phyloP scores from a whole-genome alignment of 139 green algal species.

The Picochlorum costavermella region DNA sequence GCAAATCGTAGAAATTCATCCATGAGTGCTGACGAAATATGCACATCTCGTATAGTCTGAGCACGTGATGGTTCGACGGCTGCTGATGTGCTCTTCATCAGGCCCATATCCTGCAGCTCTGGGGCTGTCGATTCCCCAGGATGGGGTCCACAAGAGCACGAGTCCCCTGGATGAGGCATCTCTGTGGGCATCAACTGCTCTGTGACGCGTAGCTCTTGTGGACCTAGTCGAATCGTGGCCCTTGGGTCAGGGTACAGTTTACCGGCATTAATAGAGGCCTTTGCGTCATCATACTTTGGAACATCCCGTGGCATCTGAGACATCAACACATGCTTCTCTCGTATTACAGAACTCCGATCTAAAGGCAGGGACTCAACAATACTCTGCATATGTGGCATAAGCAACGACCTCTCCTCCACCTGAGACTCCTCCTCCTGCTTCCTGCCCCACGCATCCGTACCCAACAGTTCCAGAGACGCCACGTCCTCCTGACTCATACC shows the following conservation, averaged over 20 bases:
- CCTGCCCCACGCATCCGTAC: not conserved
- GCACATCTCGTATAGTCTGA: constrained; percentile 55
- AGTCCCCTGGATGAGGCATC: not conserved
- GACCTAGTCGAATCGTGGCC: not conserved
- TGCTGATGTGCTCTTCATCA: not conserved
- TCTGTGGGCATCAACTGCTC: not conserved
- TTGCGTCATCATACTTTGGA: too few relatives aligned
- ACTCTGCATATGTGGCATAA: too few relatives aligned
- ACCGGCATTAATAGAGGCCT: too few relatives aligned
- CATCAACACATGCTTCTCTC: too few relatives aligned
- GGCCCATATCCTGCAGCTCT: not conserved
- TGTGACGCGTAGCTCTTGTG: not conserved
- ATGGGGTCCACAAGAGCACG: not conserved
- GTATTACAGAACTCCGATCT: too few relatives aligned
- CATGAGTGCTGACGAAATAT: constrained; percentile 75
- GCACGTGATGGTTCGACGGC: not conserved
- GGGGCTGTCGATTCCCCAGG: not conserved
- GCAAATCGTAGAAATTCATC: constrained; percentile 76
- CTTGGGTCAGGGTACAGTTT: not conserved
- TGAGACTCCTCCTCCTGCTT: too few relatives aligned
- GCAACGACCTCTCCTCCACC: too few relatives aligned
- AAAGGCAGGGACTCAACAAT: too few relatives aligned
- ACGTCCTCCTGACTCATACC: not conserved
- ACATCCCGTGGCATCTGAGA: too few relatives aligned
- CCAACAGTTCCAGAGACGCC: not conserved